Evolutionary conservation across 192 early-diverging fungal species (phyloP).

Genomic region (Coemansia sp.): DNA sequence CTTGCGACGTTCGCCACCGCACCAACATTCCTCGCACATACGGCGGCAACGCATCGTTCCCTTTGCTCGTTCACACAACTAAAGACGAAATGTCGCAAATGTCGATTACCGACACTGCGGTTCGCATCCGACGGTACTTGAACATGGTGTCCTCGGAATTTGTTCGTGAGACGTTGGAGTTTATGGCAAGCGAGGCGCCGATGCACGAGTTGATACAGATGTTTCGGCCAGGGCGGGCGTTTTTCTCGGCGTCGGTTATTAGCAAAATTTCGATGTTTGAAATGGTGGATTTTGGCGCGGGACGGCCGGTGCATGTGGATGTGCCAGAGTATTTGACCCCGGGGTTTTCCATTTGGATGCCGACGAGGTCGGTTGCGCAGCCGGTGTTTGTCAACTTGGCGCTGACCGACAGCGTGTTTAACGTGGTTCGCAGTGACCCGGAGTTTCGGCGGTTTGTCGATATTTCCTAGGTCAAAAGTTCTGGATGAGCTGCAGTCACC

Average conservation of each 20-base stretch:
- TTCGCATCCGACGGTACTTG: slow-evolving; percentile 25
- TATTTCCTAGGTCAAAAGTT: not conserved
- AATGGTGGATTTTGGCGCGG: slow-evolving; percentile 30
- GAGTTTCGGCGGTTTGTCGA: slow-evolving; percentile 35
- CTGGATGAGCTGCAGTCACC: not conserved
- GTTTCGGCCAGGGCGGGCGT: slow-evolving; percentile 25
- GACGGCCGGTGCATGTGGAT: slow-evolving; percentile 29
- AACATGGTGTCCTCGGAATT: slow-evolving; percentile 10
- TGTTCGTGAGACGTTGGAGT: slow-evolving; percentile 5
- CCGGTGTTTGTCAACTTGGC: slow-evolving; percentile 26
- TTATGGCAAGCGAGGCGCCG: slow-evolving; percentile 17
- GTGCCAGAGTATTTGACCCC: slow-evolving; percentile 36
- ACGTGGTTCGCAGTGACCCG: slow-evolving; percentile 11
- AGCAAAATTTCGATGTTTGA: slow-evolving; percentile 31
- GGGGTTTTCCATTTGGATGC: slow-evolving; percentile 48
- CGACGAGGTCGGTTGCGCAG: not conserved
- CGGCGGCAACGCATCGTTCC: slow-evolving; percentile 41
- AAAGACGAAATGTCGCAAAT: slow-evolving; percentile 17
- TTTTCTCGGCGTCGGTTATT: slow-evolving; percentile 40
- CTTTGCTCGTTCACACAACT: slow-evolving; percentile 25
- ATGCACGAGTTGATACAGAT: slow-evolving; percentile 20
- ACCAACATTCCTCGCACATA: slow-evolving; percentile 21
- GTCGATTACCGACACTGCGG: slow-evolving; percentile 34
- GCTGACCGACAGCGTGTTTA: slow-evolving; percentile 23
- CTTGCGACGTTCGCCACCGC: slow-evolving; percentile 38